Evolutionary conservation across 495 filamentous ascomycete genomes (phyloP).

Genomic region (Letharia lupina): DNA sequence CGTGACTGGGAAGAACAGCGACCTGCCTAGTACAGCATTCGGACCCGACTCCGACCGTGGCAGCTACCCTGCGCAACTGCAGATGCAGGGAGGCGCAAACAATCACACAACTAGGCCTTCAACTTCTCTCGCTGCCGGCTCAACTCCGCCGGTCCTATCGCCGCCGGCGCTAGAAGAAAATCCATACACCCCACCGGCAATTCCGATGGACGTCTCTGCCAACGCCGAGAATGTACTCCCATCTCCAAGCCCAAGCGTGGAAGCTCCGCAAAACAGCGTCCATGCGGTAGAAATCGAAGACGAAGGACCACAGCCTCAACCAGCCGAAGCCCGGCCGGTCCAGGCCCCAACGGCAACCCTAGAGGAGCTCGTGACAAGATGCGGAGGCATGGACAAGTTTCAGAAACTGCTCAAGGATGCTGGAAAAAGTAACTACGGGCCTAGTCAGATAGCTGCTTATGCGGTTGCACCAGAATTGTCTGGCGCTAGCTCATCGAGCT

Average conservation of each 20-base stretch:
- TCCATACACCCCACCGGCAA: neutral
- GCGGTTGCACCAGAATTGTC: neutral
- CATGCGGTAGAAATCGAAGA: conserved; percentile 12
- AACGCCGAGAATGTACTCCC: conserved; percentile 33
- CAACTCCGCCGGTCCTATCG: neutral
- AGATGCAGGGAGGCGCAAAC: conserved; percentile 1
- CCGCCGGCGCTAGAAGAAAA: neutral
- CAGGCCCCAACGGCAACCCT: conserved; percentile 3
- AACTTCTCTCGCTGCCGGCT: neutral
- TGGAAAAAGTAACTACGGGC: conserved; percentile 4
- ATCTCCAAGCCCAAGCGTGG: conserved; percentile 50
- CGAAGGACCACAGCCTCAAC: neutral
- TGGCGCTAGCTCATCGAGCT: neutral
- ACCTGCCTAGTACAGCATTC: conserved; percentile 2
- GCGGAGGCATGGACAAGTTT: conserved; percentile 19
- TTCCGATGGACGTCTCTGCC: neutral
- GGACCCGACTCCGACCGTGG: conserved; percentile 11
- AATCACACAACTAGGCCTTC: neutral
- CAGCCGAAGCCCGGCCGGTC: neutral
- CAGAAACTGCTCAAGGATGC: conserved; percentile 17
- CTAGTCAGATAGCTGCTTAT: conserved; percentile 3
- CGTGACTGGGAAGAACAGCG: neutral
- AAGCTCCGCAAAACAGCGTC: conserved; percentile 35
- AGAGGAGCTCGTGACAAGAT: conserved; percentile 13
- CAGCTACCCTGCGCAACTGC: conserved; percentile 6